Conservation (phyloP, 371 early-diverging fungal species). For the Zancudomyces culisetae region DNA sequence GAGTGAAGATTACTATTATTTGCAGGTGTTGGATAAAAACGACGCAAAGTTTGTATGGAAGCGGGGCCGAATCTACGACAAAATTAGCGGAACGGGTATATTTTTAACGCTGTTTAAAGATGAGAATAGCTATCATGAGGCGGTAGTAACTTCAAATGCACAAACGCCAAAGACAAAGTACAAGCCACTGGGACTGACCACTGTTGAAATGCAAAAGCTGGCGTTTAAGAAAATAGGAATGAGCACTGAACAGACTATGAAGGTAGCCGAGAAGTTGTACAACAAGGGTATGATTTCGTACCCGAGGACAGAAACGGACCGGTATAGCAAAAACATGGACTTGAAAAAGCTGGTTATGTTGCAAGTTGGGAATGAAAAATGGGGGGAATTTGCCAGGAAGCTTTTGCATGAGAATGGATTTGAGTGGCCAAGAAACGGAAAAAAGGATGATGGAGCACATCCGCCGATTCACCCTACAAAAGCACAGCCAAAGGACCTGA, state of each 20-base stretch:
- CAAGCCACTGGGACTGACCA: conserved; percentile 85
- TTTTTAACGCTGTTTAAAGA: conserved; percentile 17
- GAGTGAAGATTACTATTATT: conserved; percentile 80
- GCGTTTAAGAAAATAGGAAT: conserved; percentile 53
- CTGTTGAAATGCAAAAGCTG: conserved; percentile 86
- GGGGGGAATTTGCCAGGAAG: conserved; percentile 35
- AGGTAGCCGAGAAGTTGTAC: conserved; percentile 68
- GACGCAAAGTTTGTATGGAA: conserved; percentile 54
- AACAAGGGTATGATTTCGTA: conserved; percentile 87
- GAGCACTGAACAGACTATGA: conserved; percentile 70
- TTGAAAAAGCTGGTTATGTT: conserved; percentile 41
- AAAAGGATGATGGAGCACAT: conserved; percentile 96
- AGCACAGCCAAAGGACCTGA: conserved; percentile 31
- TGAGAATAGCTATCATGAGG: conserved; percentile 35
- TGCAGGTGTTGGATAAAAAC: conserved; percentile 29
- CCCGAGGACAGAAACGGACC: conserved; percentile 98
- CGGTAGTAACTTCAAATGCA: conserved; percentile 36
- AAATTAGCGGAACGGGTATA: conserved; percentile 38
- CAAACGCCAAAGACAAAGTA: conserved; percentile 58
- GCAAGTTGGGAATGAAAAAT: conserved; percentile 35
- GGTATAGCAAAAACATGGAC: conserved; percentile 64
- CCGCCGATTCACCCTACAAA: conserved; percentile 97
- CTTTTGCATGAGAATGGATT: conserved; percentile 51
- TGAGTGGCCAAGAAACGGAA: conserved; percentile 66
- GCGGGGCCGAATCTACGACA: conserved; percentile 57